Evolutionary conservation across 1,284 basidiomycete species (phyloP).

Genomic region (Cutaneotrichosporon cyanovorans): DNA sequence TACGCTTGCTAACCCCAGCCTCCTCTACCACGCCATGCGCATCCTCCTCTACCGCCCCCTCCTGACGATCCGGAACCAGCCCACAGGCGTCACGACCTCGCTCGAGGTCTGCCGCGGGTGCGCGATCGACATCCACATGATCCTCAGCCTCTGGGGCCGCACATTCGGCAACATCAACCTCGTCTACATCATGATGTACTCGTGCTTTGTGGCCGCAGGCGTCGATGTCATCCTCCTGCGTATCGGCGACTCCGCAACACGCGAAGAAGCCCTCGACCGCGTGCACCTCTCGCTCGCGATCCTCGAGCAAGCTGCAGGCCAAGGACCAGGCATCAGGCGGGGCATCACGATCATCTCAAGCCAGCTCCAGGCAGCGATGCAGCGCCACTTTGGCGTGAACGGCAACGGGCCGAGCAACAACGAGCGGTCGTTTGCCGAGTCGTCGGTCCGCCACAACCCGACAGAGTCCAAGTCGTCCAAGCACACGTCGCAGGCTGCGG

Average conservation of each 20-base stretch:
- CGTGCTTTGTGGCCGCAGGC: constrained; percentile 20
- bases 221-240: constrained; percentile 21
- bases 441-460: constrained; percentile 1
- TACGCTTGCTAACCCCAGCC: constrained; percentile 5
- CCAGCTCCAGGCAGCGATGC: constrained; percentile 17
- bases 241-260: constrained; percentile 15
- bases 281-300: constrained; percentile 17
- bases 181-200: constrained; percentile 24
- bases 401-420: neutral
- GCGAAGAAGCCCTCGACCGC: constrained; percentile 20
- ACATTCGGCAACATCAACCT: constrained; percentile 24
- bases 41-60: constrained; percentile 23
- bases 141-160: constrained; percentile 19
- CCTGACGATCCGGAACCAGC: constrained; percentile 16
- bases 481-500: neutral
- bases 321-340: constrained; percentile 18
- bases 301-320: constrained; percentile 18
- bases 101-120: constrained; percentile 19
- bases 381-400: constrained; percentile 2
- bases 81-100: constrained; percentile 12
- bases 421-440: neutral
- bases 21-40: constrained; percentile 17
- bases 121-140: constrained; percentile 20
- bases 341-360: constrained; percentile 17
- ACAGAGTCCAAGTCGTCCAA: neutral